phyloP scores from a whole-genome alignment of 1,139 yeast species.

The Suhomyces guaymorum region DNA sequence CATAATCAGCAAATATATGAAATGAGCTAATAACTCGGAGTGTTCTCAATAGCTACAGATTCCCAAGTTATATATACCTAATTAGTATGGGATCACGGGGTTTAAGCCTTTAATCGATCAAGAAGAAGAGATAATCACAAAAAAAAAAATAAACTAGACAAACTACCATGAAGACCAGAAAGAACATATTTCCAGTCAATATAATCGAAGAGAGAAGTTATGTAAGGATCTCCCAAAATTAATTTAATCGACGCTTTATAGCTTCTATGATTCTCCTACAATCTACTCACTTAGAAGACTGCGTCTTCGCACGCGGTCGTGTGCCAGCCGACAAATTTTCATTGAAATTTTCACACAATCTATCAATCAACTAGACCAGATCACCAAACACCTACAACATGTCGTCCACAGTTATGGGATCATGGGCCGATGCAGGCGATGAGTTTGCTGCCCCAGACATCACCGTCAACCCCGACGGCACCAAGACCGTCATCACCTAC shows the following conservation, averaged over 20 bases:
- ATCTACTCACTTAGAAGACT: background rate
- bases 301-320: slow-evolving; percentile 6
- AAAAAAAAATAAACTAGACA: too few species aligned
- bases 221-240: too few species aligned
- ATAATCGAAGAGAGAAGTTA: too few species aligned
- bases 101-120: too few species aligned
- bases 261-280: background rate
- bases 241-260: too few species aligned
- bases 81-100: too few species aligned
- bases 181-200: too few species aligned
- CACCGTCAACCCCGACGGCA: slow-evolving; percentile 80
- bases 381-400: slow-evolving; percentile 17
- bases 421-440: slow-evolving; percentile 73
- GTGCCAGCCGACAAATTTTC: slow-evolving; percentile 10
- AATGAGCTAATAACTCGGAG: too few species aligned
- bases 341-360: slow-evolving; percentile 9
- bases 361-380: slow-evolving; percentile 3
- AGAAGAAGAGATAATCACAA: too few species aligned
- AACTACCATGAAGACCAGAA: too few species aligned
- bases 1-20: background rate
- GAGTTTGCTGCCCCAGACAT: slow-evolving; percentile 68
- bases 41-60: too few species aligned
- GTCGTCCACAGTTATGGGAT: slow-evolving; percentile 45
- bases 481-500: slow-evolving; percentile 83
- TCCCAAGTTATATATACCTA: too few species aligned